Percentiles rank a stretch among this genome's conserved stretches.
These are phyloP conservation scores for Neurospora tetraspora DNA, from an alignment of 495 filamentous ascomycete species.

Conservation along the genomic window DNA sequence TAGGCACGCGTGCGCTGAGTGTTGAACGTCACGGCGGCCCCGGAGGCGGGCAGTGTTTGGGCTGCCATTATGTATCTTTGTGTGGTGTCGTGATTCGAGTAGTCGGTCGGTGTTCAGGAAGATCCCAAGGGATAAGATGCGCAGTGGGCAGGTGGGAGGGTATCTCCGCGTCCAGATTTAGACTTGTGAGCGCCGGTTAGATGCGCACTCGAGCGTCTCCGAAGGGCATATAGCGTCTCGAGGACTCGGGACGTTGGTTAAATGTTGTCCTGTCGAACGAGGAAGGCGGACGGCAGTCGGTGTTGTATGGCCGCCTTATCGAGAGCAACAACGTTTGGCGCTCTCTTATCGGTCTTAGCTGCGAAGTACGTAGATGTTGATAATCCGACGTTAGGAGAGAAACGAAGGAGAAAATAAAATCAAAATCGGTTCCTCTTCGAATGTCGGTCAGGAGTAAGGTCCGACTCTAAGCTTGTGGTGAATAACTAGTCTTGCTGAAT, in stretches of 20 bases:
- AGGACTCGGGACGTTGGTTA: not conserved
- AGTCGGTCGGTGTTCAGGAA: not conserved
- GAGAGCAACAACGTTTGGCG: not conserved
- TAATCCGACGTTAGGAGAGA: not conserved
- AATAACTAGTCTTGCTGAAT: not conserved
- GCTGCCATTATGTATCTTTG: slow-evolving; percentile 8
- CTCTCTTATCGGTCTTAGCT: not conserved
- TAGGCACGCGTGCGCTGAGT: slow-evolving; percentile 48
- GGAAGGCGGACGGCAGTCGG: not conserved
- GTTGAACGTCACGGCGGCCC: slow-evolving; percentile 19
- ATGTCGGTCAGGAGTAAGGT: not conserved
- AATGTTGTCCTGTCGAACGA: not conserved
- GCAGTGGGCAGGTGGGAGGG: not conserved
- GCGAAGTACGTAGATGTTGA: not conserved
- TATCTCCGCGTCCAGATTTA: not conserved
- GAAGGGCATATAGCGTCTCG: not conserved
- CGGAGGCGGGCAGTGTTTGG: slow-evolving; percentile 1
- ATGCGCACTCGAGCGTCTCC: not conserved
- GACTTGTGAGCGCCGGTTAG: not conserved
- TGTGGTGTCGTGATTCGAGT: not conserved
- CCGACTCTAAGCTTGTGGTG: not conserved
- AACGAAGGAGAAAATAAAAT: not conserved
- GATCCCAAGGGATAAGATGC: not conserved
- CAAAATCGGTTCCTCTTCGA: not conserved
- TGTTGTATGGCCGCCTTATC: not conserved